Percentiles rank a stretch among this genome's conserved stretches.
These are phyloP conservation scores for Colletotrichum simmondsii DNA, from an alignment of 2,329 filamentous ascomycete species.

Conservation along the genomic window DNA sequence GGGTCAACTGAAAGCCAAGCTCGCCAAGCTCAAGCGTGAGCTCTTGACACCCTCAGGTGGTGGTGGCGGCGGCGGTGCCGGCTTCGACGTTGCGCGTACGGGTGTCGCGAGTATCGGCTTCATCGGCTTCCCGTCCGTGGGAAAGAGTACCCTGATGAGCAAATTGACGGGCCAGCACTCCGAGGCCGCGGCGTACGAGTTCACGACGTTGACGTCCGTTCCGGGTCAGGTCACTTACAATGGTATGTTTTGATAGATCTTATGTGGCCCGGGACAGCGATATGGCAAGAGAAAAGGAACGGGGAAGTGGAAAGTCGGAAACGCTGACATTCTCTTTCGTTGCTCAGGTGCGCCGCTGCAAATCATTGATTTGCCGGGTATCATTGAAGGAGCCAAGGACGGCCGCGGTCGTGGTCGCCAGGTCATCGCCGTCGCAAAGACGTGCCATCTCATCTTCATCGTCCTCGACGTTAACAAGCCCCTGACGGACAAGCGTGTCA, in stretches of 20 bases:
- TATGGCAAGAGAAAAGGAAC: background rate
- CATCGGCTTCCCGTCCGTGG: slow-evolving; percentile 97
- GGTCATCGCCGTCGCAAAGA: slow-evolving; percentile 98
- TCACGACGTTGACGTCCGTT: slow-evolving; percentile 97
- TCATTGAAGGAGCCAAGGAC: slow-evolving; percentile 98
- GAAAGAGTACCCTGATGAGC: slow-evolving; percentile 98
- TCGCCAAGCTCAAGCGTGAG: slow-evolving; percentile 97
- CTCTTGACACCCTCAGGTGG: slow-evolving; percentile 87
- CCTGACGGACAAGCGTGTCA: slow-evolving; percentile 94
- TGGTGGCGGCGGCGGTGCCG: slow-evolving; percentile 85
- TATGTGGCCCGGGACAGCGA: background rate
- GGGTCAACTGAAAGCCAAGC: slow-evolving; percentile 96
- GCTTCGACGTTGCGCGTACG: slow-evolving; percentile 97
- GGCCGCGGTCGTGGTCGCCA: slow-evolving; percentile 97
- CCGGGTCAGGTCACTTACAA: slow-evolving; percentile 97
- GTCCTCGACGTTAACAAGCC: slow-evolving; percentile 99
- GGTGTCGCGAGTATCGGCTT: slow-evolving; percentile 98
- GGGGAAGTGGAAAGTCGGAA: background rate
- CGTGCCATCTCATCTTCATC: slow-evolving; percentile 98
- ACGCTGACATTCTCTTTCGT: background rate
- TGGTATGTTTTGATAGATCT: slow-evolving; percentile 55
- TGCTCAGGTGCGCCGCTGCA: slow-evolving; percentile 84
- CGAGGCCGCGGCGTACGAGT: slow-evolving; percentile 97
- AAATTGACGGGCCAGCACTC: slow-evolving; percentile 95
- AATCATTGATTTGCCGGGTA: slow-evolving; percentile 98